These are phyloP conservation scores for Ganoderma sinense DNA, from an alignment of 1,284 basidiomycete species.

Conservation along the genomic window DNA sequence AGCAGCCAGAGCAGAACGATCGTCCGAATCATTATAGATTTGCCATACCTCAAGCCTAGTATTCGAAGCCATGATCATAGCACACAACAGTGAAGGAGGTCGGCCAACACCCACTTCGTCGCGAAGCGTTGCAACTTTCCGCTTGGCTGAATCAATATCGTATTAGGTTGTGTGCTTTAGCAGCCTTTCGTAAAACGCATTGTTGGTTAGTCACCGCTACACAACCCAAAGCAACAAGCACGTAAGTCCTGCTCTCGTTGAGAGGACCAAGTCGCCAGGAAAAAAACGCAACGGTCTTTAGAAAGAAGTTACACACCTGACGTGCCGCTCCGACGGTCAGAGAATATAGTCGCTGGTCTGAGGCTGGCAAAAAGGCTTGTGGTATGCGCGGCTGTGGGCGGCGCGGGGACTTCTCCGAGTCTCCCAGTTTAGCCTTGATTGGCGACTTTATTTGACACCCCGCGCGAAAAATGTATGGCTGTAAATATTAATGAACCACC, in stretches of 20 bases:
- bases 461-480: no score
- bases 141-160: conserved; percentile 53
- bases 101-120: conserved; percentile 76
- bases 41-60: conserved; percentile 77
- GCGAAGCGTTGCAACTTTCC: conserved; percentile 44
- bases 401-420: no score
- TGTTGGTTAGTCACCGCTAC: background rate
- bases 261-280: background rate
- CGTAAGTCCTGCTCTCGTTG: background rate
- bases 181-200: conserved; percentile 50
- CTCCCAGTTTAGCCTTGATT: no score
- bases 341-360: conserved; percentile 58
- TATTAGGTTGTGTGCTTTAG: conserved; percentile 71
- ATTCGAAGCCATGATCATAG: conserved; percentile 78
- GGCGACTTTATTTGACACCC: no score
- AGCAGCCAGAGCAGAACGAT: conserved; percentile 64
- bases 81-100: conserved; percentile 65
- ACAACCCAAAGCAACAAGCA: background rate
- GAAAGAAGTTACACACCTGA: conserved; percentile 44
- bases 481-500: no score
- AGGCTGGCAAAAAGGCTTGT: conserved; percentile 46
- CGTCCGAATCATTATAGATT: conserved; percentile 65
- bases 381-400: conserved; percentile 38
- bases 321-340: conserved; percentile 51
- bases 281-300: background rate